Conservation (phyloP, 805 yeast genomes). For the Candida yuanshanica region DNA sequence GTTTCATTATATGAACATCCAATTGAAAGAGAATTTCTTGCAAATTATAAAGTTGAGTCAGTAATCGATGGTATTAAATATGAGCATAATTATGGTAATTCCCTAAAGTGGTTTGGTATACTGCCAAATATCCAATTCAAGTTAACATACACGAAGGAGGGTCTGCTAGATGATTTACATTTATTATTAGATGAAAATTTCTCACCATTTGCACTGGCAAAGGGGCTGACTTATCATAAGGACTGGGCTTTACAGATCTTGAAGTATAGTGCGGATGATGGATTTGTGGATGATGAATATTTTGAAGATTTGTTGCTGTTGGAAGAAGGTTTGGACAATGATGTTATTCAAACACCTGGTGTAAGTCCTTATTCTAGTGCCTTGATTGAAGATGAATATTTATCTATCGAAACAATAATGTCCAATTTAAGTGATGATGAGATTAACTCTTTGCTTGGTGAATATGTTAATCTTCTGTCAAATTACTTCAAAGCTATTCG, state of each 20-base stretch:
- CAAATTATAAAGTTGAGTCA: slow-evolving; percentile 3
- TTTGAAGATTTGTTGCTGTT: slow-evolving; percentile 10
- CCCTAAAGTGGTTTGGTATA: slow-evolving; percentile 32
- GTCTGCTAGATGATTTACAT: slow-evolving; percentile 13
- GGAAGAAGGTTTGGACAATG: slow-evolving; percentile 17
- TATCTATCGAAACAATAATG: slow-evolving; percentile 8
- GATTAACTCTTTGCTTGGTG: slow-evolving; percentile 15
- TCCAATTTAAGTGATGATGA: slow-evolving; percentile 11
- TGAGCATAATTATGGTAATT: slow-evolving; percentile 18
- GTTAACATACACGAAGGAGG: slow-evolving; percentile 17
- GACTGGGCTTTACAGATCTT: slow-evolving; percentile 17
- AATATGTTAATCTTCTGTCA: slow-evolving; percentile 15
- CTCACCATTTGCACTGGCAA: slow-evolving; percentile 27
- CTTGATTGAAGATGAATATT: slow-evolving; percentile 8
- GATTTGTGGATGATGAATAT: slow-evolving; percentile 8
- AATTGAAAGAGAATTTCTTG: slow-evolving; percentile 22
- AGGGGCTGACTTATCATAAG: slow-evolving; percentile 15
- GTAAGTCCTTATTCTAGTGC: slow-evolving; percentile 16
- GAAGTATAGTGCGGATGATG: slow-evolving; percentile 8
- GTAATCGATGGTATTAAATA: slow-evolving; percentile 7
- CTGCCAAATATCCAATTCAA: slow-evolving; percentile 37
- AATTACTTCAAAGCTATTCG: slow-evolving; percentile 12
- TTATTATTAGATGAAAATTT: slow-evolving; percentile 28
- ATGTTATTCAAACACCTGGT: slow-evolving; percentile 17
- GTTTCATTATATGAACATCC: slow-evolving; percentile 29